A percentile compares a stretch with the other conserved stretches of the same genome.
Evolutionary conservation across 257 asterid genomes (phyloP).

Genomic region (Petunia secreta): DNA sequence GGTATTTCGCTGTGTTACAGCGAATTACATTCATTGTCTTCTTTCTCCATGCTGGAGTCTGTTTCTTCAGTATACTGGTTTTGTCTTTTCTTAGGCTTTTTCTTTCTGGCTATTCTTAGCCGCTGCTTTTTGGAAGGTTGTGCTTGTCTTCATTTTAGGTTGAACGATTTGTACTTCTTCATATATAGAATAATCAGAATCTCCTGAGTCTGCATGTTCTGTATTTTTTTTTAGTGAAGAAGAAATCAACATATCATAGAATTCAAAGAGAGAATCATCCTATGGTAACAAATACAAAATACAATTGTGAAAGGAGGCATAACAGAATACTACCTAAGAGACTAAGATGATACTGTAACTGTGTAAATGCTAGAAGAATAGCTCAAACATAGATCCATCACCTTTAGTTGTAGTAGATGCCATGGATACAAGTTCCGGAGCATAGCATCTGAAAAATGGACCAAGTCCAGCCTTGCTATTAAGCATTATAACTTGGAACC

Average conservation of each 20-base stretch:
- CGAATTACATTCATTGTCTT: too few species aligned
- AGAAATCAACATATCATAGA: not conserved
- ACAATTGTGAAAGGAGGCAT: not conserved
- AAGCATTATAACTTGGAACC: slow-evolving; percentile 51
- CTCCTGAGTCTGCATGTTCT: not conserved
- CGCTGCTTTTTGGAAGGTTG: not conserved
- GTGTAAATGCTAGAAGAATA: not conserved
- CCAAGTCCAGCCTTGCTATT: not conserved
- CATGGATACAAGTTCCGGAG: not conserved
- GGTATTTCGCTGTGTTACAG: too few species aligned
- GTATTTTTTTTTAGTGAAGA: not conserved
- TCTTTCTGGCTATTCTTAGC: not conserved
- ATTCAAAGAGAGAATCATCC: not conserved
- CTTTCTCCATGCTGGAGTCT: too few species aligned
- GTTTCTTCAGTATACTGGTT: not conserved
- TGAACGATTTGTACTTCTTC: not conserved
- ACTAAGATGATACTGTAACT: not conserved
- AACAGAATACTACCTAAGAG: not conserved
- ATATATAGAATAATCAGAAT: not conserved
- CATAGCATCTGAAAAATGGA: not conserved
- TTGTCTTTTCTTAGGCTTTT: too few species aligned
- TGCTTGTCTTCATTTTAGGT: not conserved
- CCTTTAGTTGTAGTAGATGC: not conserved
- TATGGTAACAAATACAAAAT: not conserved
- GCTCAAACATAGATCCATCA: not conserved